phyloP scores from a whole-genome alignment of 805 yeast species.

The Wickerhamiella lipophila region DNA sequence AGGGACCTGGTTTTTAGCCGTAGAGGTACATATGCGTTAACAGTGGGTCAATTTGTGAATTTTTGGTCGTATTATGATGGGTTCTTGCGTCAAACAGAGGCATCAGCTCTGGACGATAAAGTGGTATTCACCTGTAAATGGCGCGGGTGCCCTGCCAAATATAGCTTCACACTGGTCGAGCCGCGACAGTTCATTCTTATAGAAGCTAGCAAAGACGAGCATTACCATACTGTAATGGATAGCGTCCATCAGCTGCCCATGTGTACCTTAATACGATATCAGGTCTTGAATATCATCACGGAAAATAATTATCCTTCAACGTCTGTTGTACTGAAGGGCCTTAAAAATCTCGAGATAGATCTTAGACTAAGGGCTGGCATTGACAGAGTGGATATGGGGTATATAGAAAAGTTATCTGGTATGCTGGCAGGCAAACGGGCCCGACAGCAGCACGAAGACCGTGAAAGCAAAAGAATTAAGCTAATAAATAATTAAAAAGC shows the following conservation, averaged over 20 bases:
- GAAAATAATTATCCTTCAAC: not conserved
- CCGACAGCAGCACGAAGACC: not conserved
- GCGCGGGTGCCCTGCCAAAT: slow-evolving; percentile 9
- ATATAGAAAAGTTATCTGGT: not conserved
- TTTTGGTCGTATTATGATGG: slow-evolving; percentile 11
- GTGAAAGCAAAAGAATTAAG: not conserved
- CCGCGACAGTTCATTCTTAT: not conserved
- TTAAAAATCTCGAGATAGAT: not conserved
- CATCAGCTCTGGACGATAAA: not conserved
- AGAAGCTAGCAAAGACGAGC: not conserved
- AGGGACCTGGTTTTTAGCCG: not conserved
- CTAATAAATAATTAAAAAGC: not conserved
- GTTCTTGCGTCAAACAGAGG: not conserved
- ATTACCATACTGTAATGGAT: slow-evolving; percentile 9
- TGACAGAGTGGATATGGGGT: not conserved
- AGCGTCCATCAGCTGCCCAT: slow-evolving; percentile 5
- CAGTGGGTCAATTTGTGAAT: not conserved
- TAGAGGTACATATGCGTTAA: not conserved
- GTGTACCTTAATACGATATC: slow-evolving; percentile 3
- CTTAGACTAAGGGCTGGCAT: slow-evolving; percentile 1
- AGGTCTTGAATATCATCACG: slow-evolving; percentile 1
- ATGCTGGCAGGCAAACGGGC: not conserved
- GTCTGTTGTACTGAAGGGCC: not conserved
- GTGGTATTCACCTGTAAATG: not conserved
- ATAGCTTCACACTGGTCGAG: not conserved